A percentile compares a stretch with the other conserved stretches of the same genome.
phyloP scores from a whole-genome alignment of 352 stramenopile species.

The Globisporangium acanthophoron region DNA sequence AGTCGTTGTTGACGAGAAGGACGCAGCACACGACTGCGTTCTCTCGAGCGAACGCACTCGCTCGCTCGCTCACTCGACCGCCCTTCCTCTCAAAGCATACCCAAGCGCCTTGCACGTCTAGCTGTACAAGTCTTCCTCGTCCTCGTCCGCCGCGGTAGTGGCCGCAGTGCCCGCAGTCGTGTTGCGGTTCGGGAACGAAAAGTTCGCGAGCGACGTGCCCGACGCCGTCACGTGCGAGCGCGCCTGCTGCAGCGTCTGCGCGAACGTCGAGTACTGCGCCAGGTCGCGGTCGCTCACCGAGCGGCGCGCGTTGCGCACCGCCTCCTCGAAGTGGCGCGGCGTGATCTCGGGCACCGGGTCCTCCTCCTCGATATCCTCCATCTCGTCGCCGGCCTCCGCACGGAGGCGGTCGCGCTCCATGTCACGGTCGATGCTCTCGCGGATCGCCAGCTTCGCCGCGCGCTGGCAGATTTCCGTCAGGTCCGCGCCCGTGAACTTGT shows the following conservation, averaged over 20 bases:
- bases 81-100: too few relatives aligned
- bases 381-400: conserved; percentile 86
- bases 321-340: conserved; percentile 96
- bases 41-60: too few relatives aligned
- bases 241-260: conserved; percentile 93
- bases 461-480: conserved; percentile 99
- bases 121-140: conserved; percentile 98
- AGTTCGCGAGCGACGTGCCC: conserved; percentile 92
- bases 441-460: conserved; percentile 98
- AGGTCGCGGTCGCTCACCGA: conserved; percentile 98
- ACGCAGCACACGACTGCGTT: too few relatives aligned
- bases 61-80: too few relatives aligned
- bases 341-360: conserved; percentile 96
- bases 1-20: too few relatives aligned
- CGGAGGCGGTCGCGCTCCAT: conserved; percentile 96
- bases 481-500: conserved; percentile 99
- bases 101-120: conserved; percentile 30
- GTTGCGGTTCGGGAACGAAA: conserved; percentile 91
- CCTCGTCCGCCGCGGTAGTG: conserved; percentile 76
- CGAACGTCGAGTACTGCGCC: conserved; percentile 86
- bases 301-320: conserved; percentile 95
- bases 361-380: conserved; percentile 92
- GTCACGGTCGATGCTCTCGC: conserved; percentile 98
- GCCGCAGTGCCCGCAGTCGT: conserved; percentile 31
- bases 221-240: conserved; percentile 92